phyloP scores from a whole-genome alignment of 192 early-diverging fungal genomes.

The Umbelopsis ramanniana region DNA sequence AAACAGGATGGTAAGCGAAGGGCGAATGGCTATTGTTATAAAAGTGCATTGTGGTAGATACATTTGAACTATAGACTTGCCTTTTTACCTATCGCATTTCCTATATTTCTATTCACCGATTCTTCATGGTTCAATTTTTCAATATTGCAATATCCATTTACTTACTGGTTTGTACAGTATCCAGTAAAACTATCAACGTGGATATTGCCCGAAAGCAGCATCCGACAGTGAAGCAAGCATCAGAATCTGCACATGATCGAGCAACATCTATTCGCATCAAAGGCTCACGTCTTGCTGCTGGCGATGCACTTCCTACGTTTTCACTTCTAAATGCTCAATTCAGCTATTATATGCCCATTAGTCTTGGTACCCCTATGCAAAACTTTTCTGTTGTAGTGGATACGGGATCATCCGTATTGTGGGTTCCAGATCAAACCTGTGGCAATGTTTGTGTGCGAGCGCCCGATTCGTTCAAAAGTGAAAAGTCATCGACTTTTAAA shows the following conservation, averaged over 20 bases:
- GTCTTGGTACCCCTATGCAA: slow-evolving; percentile 4
- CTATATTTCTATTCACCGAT: not conserved
- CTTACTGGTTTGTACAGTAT: not conserved
- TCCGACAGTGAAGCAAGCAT: not conserved
- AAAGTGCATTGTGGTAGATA: not conserved
- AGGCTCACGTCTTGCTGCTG: not conserved
- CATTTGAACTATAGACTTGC: not conserved
- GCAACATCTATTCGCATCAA: not conserved
- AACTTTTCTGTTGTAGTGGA: not conserved
- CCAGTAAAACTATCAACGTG: not conserved
- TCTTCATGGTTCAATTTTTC: not conserved
- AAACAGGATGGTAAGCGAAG: not conserved
- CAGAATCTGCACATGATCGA: not conserved
- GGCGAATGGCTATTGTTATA: not conserved
- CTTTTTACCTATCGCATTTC: not conserved
- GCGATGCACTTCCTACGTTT: not conserved
- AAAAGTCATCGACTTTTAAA: not conserved
- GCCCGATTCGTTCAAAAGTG: not conserved
- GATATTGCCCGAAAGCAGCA: not conserved
- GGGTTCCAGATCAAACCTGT: slow-evolving; percentile 10
- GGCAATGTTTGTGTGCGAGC: not conserved
- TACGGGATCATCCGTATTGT: slow-evolving; percentile 1
- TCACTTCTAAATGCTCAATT: slow-evolving; percentile 6
- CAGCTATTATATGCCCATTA: slow-evolving; percentile 2
- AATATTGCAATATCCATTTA: not conserved